Conservation (phyloP, 169 alveolate species). For the Toxoplasma gondii region DNA sequence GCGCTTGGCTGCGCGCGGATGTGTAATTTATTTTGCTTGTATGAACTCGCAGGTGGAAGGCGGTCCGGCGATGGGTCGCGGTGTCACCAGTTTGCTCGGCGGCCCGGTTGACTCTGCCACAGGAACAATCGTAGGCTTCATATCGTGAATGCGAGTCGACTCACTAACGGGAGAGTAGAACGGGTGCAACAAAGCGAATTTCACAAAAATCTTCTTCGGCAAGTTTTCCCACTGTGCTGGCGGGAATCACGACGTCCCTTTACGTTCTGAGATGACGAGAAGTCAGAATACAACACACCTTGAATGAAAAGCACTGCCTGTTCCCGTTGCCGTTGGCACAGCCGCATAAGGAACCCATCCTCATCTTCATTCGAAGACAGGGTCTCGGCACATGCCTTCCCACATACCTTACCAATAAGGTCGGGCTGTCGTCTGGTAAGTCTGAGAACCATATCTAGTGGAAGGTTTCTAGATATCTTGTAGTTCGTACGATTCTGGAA, state of each 20-base stretch:
- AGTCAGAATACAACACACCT: too few relatives aligned
- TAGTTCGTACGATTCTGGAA: neutral
- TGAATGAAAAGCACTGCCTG: neutral
- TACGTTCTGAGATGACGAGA: too few relatives aligned
- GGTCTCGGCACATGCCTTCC: neutral
- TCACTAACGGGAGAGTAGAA: too few relatives aligned
- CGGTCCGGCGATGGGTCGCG: neutral
- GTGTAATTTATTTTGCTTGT: neutral
- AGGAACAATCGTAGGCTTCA: neutral
- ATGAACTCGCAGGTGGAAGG: neutral
- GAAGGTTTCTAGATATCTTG: neutral
- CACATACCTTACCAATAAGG: neutral
- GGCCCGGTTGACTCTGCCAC: conserved; percentile 17
- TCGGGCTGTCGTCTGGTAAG: neutral
- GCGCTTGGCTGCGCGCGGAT: neutral
- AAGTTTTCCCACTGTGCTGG: neutral
- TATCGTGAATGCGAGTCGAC: neutral
- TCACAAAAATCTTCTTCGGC: neutral
- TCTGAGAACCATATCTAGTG: neutral
- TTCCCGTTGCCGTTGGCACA: neutral
- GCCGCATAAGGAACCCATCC: neutral
- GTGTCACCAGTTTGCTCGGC: neutral
- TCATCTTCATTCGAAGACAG: neutral
- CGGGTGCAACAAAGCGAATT: neutral
- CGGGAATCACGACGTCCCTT: too few relatives aligned